Evolutionary conservation across 495 filamentous ascomycete genomes (phyloP), one percentile per base, ranked within the genome.

Genomic region (Aspergillus diversus): DNA sequence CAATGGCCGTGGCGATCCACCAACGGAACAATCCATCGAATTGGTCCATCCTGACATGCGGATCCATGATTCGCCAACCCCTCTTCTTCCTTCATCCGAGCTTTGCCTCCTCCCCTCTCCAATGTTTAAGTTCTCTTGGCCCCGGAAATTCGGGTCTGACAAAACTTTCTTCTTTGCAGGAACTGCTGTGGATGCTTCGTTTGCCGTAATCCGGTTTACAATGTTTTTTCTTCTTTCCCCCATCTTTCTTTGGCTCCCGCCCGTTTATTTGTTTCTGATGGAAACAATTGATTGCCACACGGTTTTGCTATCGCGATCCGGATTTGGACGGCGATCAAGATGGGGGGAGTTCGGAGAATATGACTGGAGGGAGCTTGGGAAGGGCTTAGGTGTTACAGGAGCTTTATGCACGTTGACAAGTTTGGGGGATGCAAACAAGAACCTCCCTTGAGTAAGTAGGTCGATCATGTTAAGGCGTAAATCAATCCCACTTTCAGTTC

Each of bases 41-140:
- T 63, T 60, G 49, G 43, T 54, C 35, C 5, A 17, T 50, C 27
- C 16, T 50, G 16, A 50, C 47, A 50, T 46, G 50, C 50, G 7
- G 54, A 2, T 37, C 54, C 50, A 35, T 64, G 67, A 75, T 73
- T 72, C 64, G 68, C 63, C 54, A 64, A 69, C 59, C 68, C 8
- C 39, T 51, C 39, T 34, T 57, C 21, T 50, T 55, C 21, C 57
- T 55, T 57, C 48, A 62, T 59, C 54, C 56, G 15, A 52, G 62
- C 42, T 39, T 60, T 51, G 50, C 51, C 59, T 16, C 48, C 43
- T 61, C 58, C 39, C 42, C 39, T 54, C 51, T 33, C 33, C 60
- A 37, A 17, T 32, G 37, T 15, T 32, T 17, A 9, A 52, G 34
- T 52, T 21, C 51, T 35, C 51, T 31, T 53, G 58, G 50, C 49